Conservation (phyloP, 768 basidiomycete species). For the Neoboletus brunneissimus region DNA sequence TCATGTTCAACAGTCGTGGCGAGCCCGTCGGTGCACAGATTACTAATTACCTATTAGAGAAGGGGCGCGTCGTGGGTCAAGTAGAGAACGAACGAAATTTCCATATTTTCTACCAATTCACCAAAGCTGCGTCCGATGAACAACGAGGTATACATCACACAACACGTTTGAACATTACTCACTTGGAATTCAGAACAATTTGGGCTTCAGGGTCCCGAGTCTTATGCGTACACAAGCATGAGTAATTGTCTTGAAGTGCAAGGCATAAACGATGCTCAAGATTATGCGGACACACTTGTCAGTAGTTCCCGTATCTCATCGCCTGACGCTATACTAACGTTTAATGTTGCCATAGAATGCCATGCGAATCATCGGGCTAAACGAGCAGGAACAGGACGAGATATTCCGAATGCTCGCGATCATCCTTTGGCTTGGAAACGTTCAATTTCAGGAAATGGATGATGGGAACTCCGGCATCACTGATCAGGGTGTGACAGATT, state of each 20-base stretch:
- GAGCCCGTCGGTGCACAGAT: constrained; percentile 98
- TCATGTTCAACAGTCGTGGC: constrained; percentile 94
- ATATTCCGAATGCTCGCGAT: constrained; percentile 92
- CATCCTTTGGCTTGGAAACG: constrained; percentile 95
- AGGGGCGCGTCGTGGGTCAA: constrained; percentile 94
- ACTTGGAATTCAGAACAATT: constrained; percentile 66
- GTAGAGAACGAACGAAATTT: constrained; percentile 96
- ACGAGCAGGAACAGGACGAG: constrained; percentile 77
- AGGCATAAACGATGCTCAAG: constrained; percentile 85
- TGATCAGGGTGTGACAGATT: constrained; percentile 90
- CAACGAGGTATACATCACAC: constrained; percentile 68
- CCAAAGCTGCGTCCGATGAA: constrained; percentile 86
- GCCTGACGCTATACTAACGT: neutral
- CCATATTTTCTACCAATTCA: constrained; percentile 99
- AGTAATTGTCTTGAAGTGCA: constrained; percentile 91
- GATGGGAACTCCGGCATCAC: constrained; percentile 82
- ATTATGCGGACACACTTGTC: constrained; percentile 87
- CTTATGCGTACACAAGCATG: constrained; percentile 89
- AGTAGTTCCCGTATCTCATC: constrained; percentile 27
- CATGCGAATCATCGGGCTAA: constrained; percentile 92
- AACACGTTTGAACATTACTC: constrained; percentile 5
- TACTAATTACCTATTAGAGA: constrained; percentile 97
- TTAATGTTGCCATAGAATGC: constrained; percentile 58
- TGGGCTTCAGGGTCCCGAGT: constrained; percentile 93
- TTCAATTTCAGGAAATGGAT: constrained; percentile 84